Percentiles rank a stretch among this genome's conserved stretches.
Conservation (phyloP, 805 yeast genomes). For the Spathaspora boniae region DNA sequence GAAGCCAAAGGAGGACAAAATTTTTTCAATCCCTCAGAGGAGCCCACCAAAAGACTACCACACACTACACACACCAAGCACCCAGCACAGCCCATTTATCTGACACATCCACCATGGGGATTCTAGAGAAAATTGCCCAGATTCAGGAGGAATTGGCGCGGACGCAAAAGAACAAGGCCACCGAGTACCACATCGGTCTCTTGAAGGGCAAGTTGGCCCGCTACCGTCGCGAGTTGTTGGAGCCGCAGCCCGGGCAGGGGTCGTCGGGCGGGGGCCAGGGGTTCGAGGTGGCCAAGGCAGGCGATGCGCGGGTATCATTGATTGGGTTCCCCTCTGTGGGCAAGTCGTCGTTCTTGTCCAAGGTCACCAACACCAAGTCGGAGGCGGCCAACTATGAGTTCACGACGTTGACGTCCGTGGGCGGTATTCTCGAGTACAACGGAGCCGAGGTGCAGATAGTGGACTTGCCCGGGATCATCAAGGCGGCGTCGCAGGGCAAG, state of each 20-base stretch:
- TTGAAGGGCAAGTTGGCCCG: conserved; percentile 93
- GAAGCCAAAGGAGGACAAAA: neutral
- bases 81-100: too few species aligned
- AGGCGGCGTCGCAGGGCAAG: conserved; percentile 95
- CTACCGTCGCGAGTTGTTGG: conserved; percentile 84
- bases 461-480: conserved; percentile 96
- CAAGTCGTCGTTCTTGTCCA: conserved; percentile 83
- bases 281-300: conserved; percentile 91
- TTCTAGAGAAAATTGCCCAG: conserved; percentile 71
- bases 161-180: conserved; percentile 96
- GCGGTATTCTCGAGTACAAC: conserved; percentile 90
- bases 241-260: conserved; percentile 78
- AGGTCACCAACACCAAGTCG: conserved; percentile 89
- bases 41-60: too few species aligned
- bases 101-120: conserved; percentile 20
- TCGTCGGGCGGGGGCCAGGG: conserved; percentile 79
- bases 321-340: conserved; percentile 99
- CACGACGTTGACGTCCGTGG: conserved; percentile 94
- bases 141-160: conserved; percentile 92
- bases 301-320: conserved; percentile 92
- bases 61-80: too few species aligned
- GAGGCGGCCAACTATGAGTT: conserved; percentile 95
- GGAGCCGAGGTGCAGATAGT: conserved; percentile 97
- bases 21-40: too few species aligned
- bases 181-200: conserved; percentile 94